Base-by-base conservation (phyloP, 176 grass and related monocot genomes). In the Carex littledalei region DNA sequence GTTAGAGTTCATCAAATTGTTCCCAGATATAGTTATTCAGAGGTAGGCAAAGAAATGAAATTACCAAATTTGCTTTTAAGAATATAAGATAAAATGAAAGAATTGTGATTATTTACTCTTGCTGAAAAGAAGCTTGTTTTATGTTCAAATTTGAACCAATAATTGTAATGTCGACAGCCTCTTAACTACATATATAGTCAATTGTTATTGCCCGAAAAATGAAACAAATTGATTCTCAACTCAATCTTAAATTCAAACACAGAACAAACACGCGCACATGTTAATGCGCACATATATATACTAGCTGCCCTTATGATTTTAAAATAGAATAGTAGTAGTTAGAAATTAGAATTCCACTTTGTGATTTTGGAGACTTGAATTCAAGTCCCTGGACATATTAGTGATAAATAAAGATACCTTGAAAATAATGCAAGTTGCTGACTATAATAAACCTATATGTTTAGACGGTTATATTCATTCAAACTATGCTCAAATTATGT, bases 91-190 rank as follows among this genome's bases (percentile, higher is more conserved):
- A 49, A 49, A 49, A 49, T 49, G 9, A 63, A 11, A 29, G 3
- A 72, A 72, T 72, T 72, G 18, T 72, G 39, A 47, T 72, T 72
- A 39, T 72, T 72, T 72, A 45, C 39, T 72, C 39, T n/a, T 72
- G 37, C 39, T 72, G 39, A 4, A 20, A 43, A 72, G 2, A 72
- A 8, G 16, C 67, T 69, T 69, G 6, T 8, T 69, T 39, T 41
- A 21, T 47, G 32, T 47, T 20, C 8, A 47, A 2, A 43, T 70
- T 70, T 69, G 17, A 16, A 71, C 41, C 6, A 43, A 71, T 18
- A 43, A n/a, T 43, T 70, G 34, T 18, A 20, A 70, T 8, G 32
- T 70, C n/a, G 35, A 18, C 43, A 43, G n/a, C 7, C 35, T 47
- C 9, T 65, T 47, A 71, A 8, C 32, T 21, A 72, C 68, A 21